Conservation (phyloP, 345 rosid genomes). For the Alliaria petiolata region DNA sequence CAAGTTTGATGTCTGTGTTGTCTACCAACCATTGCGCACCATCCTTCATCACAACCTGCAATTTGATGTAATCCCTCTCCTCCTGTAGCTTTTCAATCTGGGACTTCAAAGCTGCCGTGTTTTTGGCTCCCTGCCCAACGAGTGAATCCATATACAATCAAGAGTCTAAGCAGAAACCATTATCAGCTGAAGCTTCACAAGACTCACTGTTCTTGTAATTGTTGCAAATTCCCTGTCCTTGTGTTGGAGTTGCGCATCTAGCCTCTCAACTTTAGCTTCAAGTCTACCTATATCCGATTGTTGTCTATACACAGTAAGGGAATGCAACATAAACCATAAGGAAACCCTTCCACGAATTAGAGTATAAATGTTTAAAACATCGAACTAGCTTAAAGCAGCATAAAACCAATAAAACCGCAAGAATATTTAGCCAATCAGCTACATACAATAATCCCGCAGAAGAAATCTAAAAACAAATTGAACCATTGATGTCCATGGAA, state of each 20-base stretch:
- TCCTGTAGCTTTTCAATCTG: conserved; percentile 89
- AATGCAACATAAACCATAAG: background rate
- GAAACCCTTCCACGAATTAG: background rate
- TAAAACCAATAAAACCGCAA: no score
- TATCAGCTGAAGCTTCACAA: background rate
- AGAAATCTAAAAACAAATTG: no score
- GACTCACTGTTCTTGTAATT: conserved; percentile 75
- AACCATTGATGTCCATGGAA: no score
- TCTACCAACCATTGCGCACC: no score
- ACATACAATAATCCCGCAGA: no score
- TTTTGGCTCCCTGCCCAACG: conserved; percentile 72
- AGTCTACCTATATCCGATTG: conserved; percentile 78
- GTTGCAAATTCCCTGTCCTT: conserved; percentile 97
- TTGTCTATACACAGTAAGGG: conserved; percentile 36
- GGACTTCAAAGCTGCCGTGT: conserved; percentile 72
- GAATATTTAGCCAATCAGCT: no score
- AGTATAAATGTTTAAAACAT: background rate
- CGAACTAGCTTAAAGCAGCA: no score
- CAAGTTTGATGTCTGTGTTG: no score
- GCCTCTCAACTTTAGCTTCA: conserved; percentile 93
- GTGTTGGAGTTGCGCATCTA: no score
- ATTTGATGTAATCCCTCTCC: no score
- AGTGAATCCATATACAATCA: background rate
- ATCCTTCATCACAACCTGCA: no score
- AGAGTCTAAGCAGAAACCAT: background rate